Percentiles rank a stretch among this genome's conserved stretches.
Conservation (phyloP, 2,329 filamentous ascomycete species). For the Trichoderma afroharzianum region DNA sequence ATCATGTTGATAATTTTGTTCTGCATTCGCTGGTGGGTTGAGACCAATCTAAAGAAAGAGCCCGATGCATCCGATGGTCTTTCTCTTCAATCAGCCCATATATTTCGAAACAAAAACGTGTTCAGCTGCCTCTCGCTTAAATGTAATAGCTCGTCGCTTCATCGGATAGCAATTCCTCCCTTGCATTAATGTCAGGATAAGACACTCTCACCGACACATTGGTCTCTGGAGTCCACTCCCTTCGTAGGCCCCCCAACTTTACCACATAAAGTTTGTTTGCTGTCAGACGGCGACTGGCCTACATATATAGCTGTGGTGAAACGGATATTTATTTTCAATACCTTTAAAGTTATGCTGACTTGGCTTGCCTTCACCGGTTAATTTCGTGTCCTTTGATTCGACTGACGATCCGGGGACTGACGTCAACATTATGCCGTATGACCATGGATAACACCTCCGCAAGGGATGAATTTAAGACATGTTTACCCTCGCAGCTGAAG, state of each 20-base stretch:
- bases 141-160: neutral
- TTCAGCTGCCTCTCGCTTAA: neutral
- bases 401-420: neutral
- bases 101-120: neutral
- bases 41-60: neutral
- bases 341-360: neutral
- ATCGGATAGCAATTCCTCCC: neutral
- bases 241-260: neutral
- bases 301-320: neutral
- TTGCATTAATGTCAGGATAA: neutral
- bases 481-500: neutral
- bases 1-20: neutral
- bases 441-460: neutral
- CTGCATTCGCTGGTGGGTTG: neutral
- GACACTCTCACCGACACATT: neutral
- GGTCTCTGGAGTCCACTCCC: neutral
- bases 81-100: neutral
- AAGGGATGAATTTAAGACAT: neutral
- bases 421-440: neutral
- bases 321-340: neutral
- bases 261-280: neutral
- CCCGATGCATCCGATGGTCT: neutral
- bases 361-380: neutral
- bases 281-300: neutral
- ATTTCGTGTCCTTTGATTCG: neutral